phyloP scores from a whole-genome alignment of 2,329 filamentous ascomycete genomes.

The Apiospora malaysiana region DNA sequence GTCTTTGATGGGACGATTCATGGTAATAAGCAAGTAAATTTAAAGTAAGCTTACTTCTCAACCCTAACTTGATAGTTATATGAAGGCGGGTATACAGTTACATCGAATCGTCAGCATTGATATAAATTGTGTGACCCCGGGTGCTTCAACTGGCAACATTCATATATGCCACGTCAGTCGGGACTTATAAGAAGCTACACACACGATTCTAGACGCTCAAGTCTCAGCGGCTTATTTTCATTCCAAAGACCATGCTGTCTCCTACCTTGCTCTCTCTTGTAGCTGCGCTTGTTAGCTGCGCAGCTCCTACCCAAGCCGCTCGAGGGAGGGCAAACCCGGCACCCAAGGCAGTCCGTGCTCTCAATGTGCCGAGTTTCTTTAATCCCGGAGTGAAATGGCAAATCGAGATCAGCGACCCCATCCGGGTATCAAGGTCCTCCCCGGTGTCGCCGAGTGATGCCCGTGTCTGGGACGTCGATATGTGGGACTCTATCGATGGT shows the following conservation, averaged over 20 bases:
- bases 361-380: not conserved
- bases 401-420: slow-evolving; percentile 22
- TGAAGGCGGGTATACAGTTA: too few relatives aligned
- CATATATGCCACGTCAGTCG: not conserved
- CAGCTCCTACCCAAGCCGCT: not conserved
- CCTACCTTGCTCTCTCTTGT: not conserved
- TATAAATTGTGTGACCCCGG: not conserved
- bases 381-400: slow-evolving; percentile 23
- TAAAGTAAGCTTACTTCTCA: not conserved
- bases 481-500: slow-evolving; percentile 4
- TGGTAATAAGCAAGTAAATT: not conserved
- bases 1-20: not conserved
- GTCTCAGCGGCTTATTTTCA: not conserved
- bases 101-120: not conserved
- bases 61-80: not conserved
- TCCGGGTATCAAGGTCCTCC: not conserved
- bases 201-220: not conserved
- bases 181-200: not conserved
- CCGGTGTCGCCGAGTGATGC: slow-evolving; percentile 9
- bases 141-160: not conserved
- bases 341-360: not conserved
- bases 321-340: not conserved
- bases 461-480: slow-evolving; percentile 20
- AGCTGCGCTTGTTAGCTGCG: not conserved
- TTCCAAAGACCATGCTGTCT: not conserved